phyloP scores from a whole-genome alignment of 2,329 filamentous ascomycete species.

The Penicillium sp. region DNA sequence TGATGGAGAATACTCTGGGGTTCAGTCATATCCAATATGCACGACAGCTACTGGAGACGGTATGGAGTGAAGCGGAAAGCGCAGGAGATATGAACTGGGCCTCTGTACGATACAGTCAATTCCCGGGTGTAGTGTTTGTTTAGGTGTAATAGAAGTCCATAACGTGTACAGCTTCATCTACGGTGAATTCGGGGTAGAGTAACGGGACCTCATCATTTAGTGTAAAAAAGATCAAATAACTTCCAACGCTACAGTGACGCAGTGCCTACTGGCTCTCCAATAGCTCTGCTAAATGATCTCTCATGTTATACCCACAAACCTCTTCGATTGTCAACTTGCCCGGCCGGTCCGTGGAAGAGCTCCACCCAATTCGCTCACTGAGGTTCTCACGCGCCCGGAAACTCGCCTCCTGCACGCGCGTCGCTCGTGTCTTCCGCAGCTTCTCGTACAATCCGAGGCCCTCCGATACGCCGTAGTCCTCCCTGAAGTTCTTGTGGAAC shows the following conservation, averaged over 20 bases:
- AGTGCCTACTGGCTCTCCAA: background rate
- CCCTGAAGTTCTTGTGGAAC: constrained; percentile 28
- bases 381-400: constrained; percentile 27
- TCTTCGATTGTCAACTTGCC: constrained; percentile 35
- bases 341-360: constrained; percentile 22
- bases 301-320: constrained; percentile 34
- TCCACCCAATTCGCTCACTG: constrained; percentile 32
- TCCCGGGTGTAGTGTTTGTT: constrained; percentile 29
- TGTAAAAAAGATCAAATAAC: background rate
- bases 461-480: constrained; percentile 18
- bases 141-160: constrained; percentile 2
- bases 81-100: constrained; percentile 29
- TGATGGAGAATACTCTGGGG: constrained; percentile 47
- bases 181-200: background rate
- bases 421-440: constrained; percentile 31
- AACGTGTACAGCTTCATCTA: background rate
- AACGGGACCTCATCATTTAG: background rate
- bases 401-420: constrained; percentile 31
- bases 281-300: constrained; percentile 9
- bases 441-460: constrained; percentile 28
- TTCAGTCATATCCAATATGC: constrained; percentile 46
- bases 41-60: constrained; percentile 40
- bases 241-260: background rate
- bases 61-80: constrained; percentile 32
- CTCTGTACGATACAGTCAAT: constrained; percentile 26